Percentiles rank a stretch among this genome's conserved stretches.
Conservation (phyloP, 1,284 basidiomycete species). For the Ustilago xerochloae region DNA sequence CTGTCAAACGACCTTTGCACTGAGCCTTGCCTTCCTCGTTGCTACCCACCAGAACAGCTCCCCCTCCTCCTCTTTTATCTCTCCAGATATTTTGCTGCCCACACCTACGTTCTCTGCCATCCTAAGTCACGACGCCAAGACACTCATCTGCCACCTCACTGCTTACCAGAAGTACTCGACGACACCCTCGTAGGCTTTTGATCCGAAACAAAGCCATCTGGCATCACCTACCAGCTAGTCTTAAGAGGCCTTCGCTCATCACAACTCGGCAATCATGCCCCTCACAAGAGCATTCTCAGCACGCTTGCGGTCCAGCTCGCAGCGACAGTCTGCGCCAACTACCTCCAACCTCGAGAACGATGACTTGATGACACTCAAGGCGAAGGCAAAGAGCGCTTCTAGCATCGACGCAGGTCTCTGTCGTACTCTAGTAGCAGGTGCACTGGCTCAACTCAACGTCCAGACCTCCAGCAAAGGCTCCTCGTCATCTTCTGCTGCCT, state of each 20-base stretch:
- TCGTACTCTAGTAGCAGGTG: constrained; percentile 24
- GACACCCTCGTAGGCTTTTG: no score
- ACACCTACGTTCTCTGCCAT: not conserved
- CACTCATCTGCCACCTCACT: no score
- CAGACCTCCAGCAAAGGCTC: constrained; percentile 17
- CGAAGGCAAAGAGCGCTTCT: constrained; percentile 13
- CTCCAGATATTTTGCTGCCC: not conserved
- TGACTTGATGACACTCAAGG: constrained; percentile 26
- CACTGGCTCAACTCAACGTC: constrained; percentile 29
- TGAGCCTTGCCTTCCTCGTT: not conserved
- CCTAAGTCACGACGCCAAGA: no score
- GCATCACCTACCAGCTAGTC: not conserved
- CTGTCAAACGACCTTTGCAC: not conserved
- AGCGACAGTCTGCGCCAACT: constrained; percentile 8
- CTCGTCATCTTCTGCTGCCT: constrained; percentile 8
- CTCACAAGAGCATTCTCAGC: constrained; percentile 41
- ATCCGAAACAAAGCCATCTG: not conserved
- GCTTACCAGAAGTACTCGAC: no score
- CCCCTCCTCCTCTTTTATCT: not conserved
- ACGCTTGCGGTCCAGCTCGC: constrained; percentile 26
- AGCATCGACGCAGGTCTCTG: not conserved
- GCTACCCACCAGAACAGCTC: not conserved
- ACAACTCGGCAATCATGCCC: constrained; percentile 20
- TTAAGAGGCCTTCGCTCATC: no score
- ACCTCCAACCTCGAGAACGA: constrained; percentile 5